Evolutionary conservation across 768 basidiomycete species (phyloP), one percentile per base, ranked within the genome.

Genomic region (Dioszegia hungarica): DNA sequence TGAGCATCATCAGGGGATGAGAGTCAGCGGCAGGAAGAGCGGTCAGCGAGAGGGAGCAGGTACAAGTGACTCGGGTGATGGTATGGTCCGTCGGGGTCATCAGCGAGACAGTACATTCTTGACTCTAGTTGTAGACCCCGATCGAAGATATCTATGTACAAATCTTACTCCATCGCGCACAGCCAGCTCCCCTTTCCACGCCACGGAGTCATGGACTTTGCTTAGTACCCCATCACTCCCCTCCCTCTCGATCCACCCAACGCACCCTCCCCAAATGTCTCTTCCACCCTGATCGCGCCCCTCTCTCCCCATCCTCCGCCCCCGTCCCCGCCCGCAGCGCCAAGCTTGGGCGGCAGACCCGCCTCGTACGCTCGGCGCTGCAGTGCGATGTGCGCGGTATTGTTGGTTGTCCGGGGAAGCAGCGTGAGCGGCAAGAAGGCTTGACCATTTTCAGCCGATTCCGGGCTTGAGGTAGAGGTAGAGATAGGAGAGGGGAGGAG

Each of bases 361-460:
- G 40, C 41, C 34, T 71, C 69, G 45, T 64, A 71, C 6, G 64
- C 54, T 24, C 51, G 25, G 33, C 49, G 44, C 48, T 71, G 66
- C 14, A 25, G 45, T 2, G 41, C 36, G 14, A 58, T 31, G 38
- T 53, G 56, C 24, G 15, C 45, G 29, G 11, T 29, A 51, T 27
- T 39, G 20, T 8, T 15, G 37, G 24, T 12, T n/a, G 3, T 41
- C 8, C 15, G 34, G 28, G 17, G 62, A 20, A 22, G 61, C 54
- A 15, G 60, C 28, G 37, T 62, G 27, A 31, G 33, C 22, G 27
- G 40, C 14, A 52, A 48, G 31, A 49, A 55, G 1, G 37, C 54
- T 40, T 44, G 39, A 14, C 22, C 46, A 1, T 17, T 5, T 46
- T 15, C 25, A 2, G 6, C n/a, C 5, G 25, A 24, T 25, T 28